Base-by-base conservation (phyloP, 257 asterid genomes). In the Solanum piurae region DNA sequence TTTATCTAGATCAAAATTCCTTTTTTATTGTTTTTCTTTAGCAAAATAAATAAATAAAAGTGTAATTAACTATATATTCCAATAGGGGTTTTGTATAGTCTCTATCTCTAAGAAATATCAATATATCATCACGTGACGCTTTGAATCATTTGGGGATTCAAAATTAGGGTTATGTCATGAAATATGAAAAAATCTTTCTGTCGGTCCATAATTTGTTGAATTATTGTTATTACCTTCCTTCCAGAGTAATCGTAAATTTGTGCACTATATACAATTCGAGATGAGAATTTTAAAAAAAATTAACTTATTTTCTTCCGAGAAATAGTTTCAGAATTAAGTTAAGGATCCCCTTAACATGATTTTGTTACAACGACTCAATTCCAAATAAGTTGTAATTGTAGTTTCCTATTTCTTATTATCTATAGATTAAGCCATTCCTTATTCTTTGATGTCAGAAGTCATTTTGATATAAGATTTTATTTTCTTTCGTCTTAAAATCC, bases 91-190 rank as follows among this genome's bases (percentile, higher is more conserved):
- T n/a, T 77, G 66, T 44, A 37, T 80, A 44, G 34, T 42, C 66
- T 16, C 66, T 46, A 80, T 80, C 85, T 37, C 49, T 80, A 73
- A 88, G 89, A 75, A 83, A 88, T 23, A 87, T 90, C 95, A 83
- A 85, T 89, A 69, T 69, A 29, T 69, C 71, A 91, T 93, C 94
- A 91, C 90, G 92, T 92, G 91, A 90, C 86, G 87, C 79, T 85
- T 87, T 49, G 55, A 12, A 16, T 79, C 36, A 68, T 83, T 42
- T 34, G 36, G 12, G 7, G 29, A 73, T 64, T 49, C 38, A 37
- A 87, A 92, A 89, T 91, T 94, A 95, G 98, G 98, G 97, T 73
- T 73, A 72, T 18, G 46, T 73, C 80, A 73, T 33, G 42, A 72
- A 14, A 14, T 14, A 16, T 71, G 38, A 13, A 7, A 69, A 69